Conservation (phyloP, 2,329 filamentous ascomycete species). For the Penicillium sp. region DNA sequence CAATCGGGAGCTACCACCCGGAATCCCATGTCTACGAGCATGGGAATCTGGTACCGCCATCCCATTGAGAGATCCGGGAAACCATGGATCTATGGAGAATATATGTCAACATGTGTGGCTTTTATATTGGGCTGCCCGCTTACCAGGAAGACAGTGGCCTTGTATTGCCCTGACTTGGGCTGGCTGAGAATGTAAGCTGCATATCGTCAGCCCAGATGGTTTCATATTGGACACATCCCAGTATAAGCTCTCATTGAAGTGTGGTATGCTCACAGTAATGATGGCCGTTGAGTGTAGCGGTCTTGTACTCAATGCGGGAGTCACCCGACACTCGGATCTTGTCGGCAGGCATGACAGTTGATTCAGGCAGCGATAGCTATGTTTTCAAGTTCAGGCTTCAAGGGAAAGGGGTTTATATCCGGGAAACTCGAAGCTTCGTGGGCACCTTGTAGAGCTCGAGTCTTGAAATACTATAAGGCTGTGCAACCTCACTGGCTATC, state of each 20-base stretch:
- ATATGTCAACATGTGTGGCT: neutral
- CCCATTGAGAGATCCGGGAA: constrained; percentile 75
- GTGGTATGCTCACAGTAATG: constrained; percentile 50
- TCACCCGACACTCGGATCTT: constrained; percentile 58
- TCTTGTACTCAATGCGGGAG: constrained; percentile 56
- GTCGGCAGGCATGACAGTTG: constrained; percentile 44
- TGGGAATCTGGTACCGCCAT: constrained; percentile 83
- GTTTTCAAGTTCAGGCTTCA: neutral
- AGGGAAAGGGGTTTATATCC: neutral
- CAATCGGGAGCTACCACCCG: constrained; percentile 77
- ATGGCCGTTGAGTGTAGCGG: constrained; percentile 56
- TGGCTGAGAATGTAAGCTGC: constrained; percentile 47
- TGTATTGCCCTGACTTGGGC: constrained; percentile 38
- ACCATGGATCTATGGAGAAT: constrained; percentile 54
- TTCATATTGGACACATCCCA: no score
- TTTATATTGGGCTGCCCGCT: neutral
- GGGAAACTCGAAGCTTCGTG: neutral
- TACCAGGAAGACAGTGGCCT: constrained; percentile 49
- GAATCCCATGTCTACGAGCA: constrained; percentile 61
- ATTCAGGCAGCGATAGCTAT: neutral
- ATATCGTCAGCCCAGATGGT: neutral
- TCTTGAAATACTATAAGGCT: constrained; percentile 1
- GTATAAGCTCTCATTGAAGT: neutral
- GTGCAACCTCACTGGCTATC: neutral
- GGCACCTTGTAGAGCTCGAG: no score